Evolutionary conservation across 2,329 filamentous ascomycete species (phyloP), one percentile per base, ranked within the genome.

Genomic region (Xylariaceae sp.): DNA sequence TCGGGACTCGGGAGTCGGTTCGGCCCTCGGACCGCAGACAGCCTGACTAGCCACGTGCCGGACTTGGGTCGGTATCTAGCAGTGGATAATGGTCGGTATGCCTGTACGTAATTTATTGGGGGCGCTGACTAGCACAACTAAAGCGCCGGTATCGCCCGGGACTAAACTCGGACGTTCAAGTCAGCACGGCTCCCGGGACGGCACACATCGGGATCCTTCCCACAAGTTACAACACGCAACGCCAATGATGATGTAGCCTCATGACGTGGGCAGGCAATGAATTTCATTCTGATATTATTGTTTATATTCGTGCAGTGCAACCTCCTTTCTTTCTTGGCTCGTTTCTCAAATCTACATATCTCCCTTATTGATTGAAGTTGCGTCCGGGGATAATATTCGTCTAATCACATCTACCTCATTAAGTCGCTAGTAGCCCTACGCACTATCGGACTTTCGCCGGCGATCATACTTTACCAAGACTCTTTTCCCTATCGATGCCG

Each of bases 1-100:
- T 39, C n/a, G 12, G 34, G 9, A 40, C 34, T 29, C 49, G 49
- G 50, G 12, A 52, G 11, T 52, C 50, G 50, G 50, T 30, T 46
- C 50, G 50, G 50, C 32, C 46, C 40, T 52, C 50, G 50, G 50
- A 11, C 40, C 5, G 26, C 12, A 37, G 8, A 11, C 40, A 9
- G 12, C 6, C 6, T 34, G 32, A 26, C 40, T 6, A 6, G 40
- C 40, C 40, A 42, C 35, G 35, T 37, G 35, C 8, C 8, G 35
- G 32, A 11, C 8, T 11, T 11, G 35, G 35, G 35, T 37, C 35
- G 8, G 8, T 11, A 11, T 37, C 8, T 5, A 26, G 6, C 26
- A 42, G 26, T 6, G 4, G 27, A 42, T 42, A 42, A 26, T 9
- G 27, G 26, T 4, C 27, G 7, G n/a, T 12, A 9, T 41, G n/a